Percentiles rank a stretch among this genome's conserved stretches.
phyloP scores from a whole-genome alignment of 148 eudicot species.

The Heliamphora exappendiculata region DNA sequence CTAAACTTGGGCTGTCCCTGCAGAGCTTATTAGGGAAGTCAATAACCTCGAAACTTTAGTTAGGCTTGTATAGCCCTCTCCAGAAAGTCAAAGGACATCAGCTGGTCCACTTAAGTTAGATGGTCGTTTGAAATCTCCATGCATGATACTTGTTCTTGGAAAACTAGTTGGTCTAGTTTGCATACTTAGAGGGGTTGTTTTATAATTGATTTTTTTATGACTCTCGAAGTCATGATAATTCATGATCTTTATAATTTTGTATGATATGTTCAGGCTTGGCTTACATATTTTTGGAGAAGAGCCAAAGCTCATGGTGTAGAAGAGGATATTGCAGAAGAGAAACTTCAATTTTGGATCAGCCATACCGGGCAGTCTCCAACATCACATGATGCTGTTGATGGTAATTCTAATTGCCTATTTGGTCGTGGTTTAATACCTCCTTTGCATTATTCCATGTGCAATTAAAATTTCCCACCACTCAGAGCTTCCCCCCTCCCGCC shows the following conservation, averaged over 20 bases:
- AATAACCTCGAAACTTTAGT: background rate
- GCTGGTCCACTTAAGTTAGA: background rate
- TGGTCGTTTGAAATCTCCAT: background rate
- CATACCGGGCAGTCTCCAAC: constrained; percentile 21
- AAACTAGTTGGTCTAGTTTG: background rate
- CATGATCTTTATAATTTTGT: background rate
- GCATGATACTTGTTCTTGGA: background rate
- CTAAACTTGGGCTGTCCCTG: background rate
- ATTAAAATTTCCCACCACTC: background rate
- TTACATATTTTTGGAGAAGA: constrained; percentile 23
- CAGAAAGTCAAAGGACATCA: background rate
- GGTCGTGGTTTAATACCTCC: background rate
- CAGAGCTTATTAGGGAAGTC: background rate
- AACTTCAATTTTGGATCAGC: constrained; percentile 25
- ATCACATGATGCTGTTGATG: constrained; percentile 26
- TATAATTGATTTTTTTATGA: background rate
- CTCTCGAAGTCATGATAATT: background rate
- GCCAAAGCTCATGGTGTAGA: constrained; percentile 23
- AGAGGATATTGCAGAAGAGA: constrained; percentile 26
- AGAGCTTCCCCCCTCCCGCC: background rate
- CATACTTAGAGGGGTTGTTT: background rate
- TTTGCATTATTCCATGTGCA: background rate
- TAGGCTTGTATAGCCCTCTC: background rate
- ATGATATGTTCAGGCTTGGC: constrained; percentile 20
- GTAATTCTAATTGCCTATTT: constrained; percentile 12